Conservation (phyloP, 2,329 filamentous ascomycete genomes). For the Apiospora phragmitis region DNA sequence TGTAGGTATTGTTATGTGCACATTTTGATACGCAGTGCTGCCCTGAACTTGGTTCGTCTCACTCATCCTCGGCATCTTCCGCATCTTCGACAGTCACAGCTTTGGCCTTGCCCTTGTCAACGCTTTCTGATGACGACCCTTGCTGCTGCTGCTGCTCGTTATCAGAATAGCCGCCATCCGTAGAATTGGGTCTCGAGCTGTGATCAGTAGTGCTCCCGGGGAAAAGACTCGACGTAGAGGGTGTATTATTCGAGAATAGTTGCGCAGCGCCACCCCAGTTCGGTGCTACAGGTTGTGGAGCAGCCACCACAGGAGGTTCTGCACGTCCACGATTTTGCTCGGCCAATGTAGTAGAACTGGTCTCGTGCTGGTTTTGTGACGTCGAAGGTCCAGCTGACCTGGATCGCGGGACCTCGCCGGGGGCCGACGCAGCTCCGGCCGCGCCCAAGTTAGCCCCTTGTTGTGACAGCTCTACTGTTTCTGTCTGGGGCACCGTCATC, state of each 20-base stretch:
- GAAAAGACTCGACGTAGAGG: conserved; percentile 15
- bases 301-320: conserved; percentile 40
- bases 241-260: conserved; percentile 40
- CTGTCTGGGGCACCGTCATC: conserved; percentile 12
- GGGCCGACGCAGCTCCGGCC: background rate
- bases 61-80: conserved; percentile 18
- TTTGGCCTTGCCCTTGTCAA: conserved; percentile 27
- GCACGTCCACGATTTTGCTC: conserved; percentile 17
- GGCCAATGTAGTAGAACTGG: conserved; percentile 14
- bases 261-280: conserved; percentile 54
- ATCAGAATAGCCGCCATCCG: conserved; percentile 15
- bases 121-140: conserved; percentile 8
- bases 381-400: background rate
- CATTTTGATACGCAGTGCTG: background rate
- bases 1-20: background rate
- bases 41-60: conserved; percentile 37
- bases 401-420: background rate
- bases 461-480: conserved; percentile 1
- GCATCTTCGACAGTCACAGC: conserved; percentile 32
- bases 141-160: conserved; percentile 21
- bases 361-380: conserved; percentile 10
- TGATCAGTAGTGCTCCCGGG: conserved; percentile 13
- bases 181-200: conserved; percentile 16
- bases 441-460: conserved; percentile 1
- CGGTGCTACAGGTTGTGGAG: conserved; percentile 49